Percentiles rank a stretch among this genome's conserved stretches.
These are phyloP conservation scores for Lasiosphaeria miniovina DNA, from an alignment of 495 filamentous ascomycete genomes.

Conservation along the genomic window DNA sequence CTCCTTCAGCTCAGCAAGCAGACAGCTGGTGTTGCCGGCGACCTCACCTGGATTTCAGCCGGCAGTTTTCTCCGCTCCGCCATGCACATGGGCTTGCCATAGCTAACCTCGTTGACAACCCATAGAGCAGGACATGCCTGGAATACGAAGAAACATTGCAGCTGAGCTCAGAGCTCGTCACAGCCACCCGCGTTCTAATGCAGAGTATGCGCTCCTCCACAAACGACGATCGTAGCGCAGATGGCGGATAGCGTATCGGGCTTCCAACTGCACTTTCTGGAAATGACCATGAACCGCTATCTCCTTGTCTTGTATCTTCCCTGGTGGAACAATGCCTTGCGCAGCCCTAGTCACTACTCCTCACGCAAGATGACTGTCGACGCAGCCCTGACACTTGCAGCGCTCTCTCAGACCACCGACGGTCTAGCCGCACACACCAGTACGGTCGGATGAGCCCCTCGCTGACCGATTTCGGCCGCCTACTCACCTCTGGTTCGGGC, in stretches of 20 bases:
- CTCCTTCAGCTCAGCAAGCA: constrained; percentile 54
- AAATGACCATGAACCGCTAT: not conserved
- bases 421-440: not conserved
- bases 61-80: constrained; percentile 52
- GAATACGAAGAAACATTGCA: constrained; percentile 28
- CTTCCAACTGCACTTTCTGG: not conserved
- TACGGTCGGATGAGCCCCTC: not conserved
- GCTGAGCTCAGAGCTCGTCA: constrained; percentile 22
- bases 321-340: constrained; percentile 9
- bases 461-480: constrained; percentile 5
- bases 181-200: constrained; percentile 15
- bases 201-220: constrained; percentile 14
- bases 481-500: not conserved
- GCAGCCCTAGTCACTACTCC: constrained; percentile 33
- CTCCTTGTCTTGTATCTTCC: not conserved
- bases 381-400: constrained; percentile 19
- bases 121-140: constrained; percentile 5
- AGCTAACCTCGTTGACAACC: constrained; percentile 23
- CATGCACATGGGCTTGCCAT: constrained; percentile 49
- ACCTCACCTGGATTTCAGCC: constrained; percentile 54
- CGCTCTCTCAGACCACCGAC: not conserved
- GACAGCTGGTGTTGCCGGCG: constrained; percentile 48
- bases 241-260: not conserved
- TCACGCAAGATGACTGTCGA: constrained; percentile 35
- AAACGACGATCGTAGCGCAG: constrained; percentile 1